These are phyloP conservation scores for Aspergillus sp. DNA, from an alignment of 2,329 filamentous ascomycete genomes.

Conservation along the genomic window DNA sequence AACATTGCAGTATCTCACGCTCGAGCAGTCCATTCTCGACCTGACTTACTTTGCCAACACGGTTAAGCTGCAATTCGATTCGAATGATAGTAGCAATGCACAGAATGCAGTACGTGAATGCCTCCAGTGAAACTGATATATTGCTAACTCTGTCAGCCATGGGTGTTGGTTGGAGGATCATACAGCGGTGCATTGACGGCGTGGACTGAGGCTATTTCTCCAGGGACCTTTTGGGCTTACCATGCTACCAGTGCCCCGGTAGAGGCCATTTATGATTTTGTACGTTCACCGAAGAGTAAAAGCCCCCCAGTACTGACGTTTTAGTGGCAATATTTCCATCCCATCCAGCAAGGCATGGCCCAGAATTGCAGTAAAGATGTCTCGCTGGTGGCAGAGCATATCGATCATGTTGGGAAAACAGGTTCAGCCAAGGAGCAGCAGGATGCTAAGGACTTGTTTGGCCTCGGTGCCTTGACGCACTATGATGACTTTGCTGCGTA, in stretches of 20 bases:
- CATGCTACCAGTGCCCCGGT: conserved; percentile 54
- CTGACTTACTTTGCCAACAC: conserved; percentile 52
- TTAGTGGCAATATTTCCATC: conserved; percentile 54
- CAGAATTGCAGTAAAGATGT: conserved; percentile 55
- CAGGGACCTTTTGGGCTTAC: conserved; percentile 58
- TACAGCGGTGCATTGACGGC: conserved; percentile 55
- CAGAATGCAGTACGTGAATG: conserved; percentile 36
- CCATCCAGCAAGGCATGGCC: conserved; percentile 55
- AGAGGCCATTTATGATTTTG: conserved; percentile 51
- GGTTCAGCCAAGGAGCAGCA: conserved; percentile 40
- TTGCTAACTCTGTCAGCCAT: too few species aligned
- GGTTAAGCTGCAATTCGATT: conserved; percentile 51
- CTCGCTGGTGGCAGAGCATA: conserved; percentile 47
- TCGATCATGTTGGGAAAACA: conserved; percentile 46
- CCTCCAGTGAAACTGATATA: accelerated
- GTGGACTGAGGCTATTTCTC: conserved; percentile 50
- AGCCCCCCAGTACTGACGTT: too few species aligned
- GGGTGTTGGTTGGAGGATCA: conserved; percentile 54
- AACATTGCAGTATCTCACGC: conserved; percentile 51
- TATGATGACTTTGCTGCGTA: conserved; percentile 50
- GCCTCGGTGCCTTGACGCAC: conserved; percentile 45
- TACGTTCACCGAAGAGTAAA: conserved; percentile 12
- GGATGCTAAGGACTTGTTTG: conserved; percentile 50
- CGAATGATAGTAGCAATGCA: conserved; percentile 44
- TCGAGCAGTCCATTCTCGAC: conserved; percentile 52